phyloP scores from a whole-genome alignment of 257 asterid genomes.

The Solanum sejunctum region DNA sequence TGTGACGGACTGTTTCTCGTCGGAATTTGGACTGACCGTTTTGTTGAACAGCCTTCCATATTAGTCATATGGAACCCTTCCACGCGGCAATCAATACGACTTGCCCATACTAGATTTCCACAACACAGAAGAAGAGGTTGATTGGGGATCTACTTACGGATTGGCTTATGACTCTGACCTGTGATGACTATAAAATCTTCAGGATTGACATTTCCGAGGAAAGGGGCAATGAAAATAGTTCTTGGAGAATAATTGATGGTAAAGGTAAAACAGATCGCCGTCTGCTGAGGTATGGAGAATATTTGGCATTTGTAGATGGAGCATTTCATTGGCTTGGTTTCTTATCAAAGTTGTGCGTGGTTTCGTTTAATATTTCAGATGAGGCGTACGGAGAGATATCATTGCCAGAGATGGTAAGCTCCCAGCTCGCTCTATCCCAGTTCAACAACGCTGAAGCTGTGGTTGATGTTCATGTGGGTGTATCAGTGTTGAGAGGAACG shows the following conservation, averaged over 20 bases:
- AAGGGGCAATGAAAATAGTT: not conserved
- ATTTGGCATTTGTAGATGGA: not conserved
- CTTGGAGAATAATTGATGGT: not conserved
- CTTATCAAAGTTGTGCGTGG: not conserved
- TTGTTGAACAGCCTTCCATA: not conserved
- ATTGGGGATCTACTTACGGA: not conserved
- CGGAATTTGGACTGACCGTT: not conserved
- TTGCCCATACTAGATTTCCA: not conserved
- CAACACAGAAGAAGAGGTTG: no score
- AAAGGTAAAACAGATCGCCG: not conserved
- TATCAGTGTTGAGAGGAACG: no score
- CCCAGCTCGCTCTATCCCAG: no score
- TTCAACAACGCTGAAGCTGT: no score
- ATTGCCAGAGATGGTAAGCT: no score
- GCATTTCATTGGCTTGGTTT: not conserved
- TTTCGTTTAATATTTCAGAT: not conserved
- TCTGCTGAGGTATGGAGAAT: not conserved
- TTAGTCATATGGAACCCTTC: not conserved
- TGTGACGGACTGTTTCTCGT: not conserved
- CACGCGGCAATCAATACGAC: not conserved
- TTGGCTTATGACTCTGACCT: not conserved
- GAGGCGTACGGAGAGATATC: not conserved
- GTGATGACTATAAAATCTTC: not conserved
- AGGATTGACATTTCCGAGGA: not conserved
- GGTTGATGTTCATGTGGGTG: no score